These are phyloP conservation scores for Penicillium expansum DNA, from an alignment of 2,329 filamentous ascomycete species.

Conservation along the genomic window DNA sequence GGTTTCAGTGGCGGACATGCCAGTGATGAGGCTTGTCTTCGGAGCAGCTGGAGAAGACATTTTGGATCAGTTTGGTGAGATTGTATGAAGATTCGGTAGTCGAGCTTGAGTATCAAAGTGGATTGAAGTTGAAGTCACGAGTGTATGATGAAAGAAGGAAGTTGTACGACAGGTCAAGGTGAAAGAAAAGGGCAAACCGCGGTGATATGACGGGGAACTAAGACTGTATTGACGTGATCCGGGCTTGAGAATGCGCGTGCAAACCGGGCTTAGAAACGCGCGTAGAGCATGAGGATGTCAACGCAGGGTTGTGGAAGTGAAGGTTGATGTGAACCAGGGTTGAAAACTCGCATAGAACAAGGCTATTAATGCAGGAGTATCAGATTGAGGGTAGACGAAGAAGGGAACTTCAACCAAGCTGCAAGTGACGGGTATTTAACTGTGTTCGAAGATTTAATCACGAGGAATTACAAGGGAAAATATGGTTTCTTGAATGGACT, in stretches of 20 bases:
- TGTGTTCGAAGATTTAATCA: not conserved
- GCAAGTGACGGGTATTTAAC: not conserved
- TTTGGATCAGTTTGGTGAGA: accelerated
- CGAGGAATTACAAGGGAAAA: no score
- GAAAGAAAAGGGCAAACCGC: no score
- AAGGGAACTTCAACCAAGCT: not conserved
- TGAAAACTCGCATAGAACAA: no score
- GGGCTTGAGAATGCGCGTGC: no score
- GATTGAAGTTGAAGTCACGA: not conserved
- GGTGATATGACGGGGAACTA: not conserved
- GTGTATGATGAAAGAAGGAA: not conserved
- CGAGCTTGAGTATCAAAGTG: not conserved
- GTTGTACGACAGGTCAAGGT: no score
- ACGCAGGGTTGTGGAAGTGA: no score
- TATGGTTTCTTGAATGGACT: not conserved
- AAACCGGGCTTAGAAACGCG: not conserved
- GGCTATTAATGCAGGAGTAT: no score
- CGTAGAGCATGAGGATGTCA: no score
- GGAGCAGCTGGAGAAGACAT: not conserved
- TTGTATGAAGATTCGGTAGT: not conserved
- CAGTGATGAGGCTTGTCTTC: not conserved
- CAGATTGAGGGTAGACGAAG: not conserved
- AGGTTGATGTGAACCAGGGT: no score
- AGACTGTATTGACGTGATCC: not conserved
- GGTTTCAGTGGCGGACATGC: not conserved